Base-by-base conservation (phyloP, 2,329 filamentous ascomycete species). In the Fusarium camptoceras region DNA sequence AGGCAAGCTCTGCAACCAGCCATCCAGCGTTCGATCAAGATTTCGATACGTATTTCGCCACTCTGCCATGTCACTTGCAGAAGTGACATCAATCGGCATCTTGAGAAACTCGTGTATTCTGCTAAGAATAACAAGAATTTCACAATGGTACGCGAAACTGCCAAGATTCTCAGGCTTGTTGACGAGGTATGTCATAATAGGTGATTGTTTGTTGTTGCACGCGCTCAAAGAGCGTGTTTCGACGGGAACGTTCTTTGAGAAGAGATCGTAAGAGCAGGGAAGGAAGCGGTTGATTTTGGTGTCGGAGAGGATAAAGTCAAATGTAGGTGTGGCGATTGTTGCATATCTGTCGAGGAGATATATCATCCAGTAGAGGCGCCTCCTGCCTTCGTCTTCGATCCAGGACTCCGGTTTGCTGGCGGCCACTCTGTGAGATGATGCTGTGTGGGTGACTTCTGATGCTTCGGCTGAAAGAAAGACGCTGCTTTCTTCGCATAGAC, bases 141-240 rank as follows among this genome's bases (percentile, higher is more conserved):
- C 79, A 67, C 82, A 83, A 54, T 83, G 82, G 16, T 83, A 82
- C 0, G 82, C 81, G 59, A 83, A 83, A 57, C 81, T 83, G 12
- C 82, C 82, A 0, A 83, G 75, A 31, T 83, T 83, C 53, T 83
- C 82, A 0, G 81, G 77, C 28, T 77, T 79, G 66, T 81, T 80
- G 20, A 82, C 72, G 5, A 77, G 70, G 47, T 76, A 79, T 12
- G 70, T 69, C 3, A 69, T 69, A 4, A 64, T 68, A 0, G 64
- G 64, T 6, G 74, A 74, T 15, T 75, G 74, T 10, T 73, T 73
- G 20, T 76, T 74, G 8, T 70, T 70, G 6, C 70, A 69, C 3
- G 73, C 56, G 2, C 71, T 68, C 47, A 80, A 73, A 1, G 77
- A 76, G 7, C 79, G 73, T 4, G 82, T 83, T 44, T 83, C 81